phyloP scores from a whole-genome alignment of 2,329 filamentous ascomycete genomes.

The Phialocephala sp. region DNA sequence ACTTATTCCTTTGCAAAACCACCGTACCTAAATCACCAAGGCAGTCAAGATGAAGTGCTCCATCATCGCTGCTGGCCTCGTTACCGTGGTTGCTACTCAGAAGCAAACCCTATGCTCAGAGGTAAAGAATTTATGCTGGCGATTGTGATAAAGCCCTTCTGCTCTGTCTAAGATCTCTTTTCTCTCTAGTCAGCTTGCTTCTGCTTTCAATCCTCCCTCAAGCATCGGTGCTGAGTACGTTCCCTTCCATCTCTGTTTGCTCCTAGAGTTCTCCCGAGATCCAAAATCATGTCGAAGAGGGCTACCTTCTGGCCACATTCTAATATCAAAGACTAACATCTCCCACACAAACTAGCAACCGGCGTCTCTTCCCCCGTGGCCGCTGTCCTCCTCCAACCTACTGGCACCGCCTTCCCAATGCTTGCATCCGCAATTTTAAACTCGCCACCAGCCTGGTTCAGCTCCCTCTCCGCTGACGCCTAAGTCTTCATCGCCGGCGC shows the following conservation, averaged over 20 bases:
- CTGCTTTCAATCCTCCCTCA: background rate
- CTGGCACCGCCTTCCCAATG: background rate
- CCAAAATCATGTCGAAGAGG: background rate
- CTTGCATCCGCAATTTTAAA: conserved; percentile 8
- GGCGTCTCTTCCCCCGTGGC: conserved; percentile 21
- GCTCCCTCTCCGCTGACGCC: conserved; percentile 20
- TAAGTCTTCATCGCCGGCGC: conserved; percentile 14
- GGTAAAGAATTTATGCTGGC: background rate
- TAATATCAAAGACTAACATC: conserved; percentile 4
- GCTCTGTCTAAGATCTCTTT: conserved; percentile 20
- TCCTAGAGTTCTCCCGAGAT: background rate
- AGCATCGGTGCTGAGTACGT: conserved; percentile 18
- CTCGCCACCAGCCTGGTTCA: conserved; percentile 19
- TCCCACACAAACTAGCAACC: conserved; percentile 5
- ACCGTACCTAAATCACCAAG: background rate
- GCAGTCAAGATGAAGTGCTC: conserved; percentile 21
- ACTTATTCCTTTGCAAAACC: background rate
- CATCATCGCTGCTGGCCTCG: conserved; percentile 20
- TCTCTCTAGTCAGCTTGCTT: conserved; percentile 10
- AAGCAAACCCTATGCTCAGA: background rate
- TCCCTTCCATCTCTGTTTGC: background rate
- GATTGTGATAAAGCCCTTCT: conserved; percentile 13
- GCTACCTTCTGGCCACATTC: too few relatives aligned
- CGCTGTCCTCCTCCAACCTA: conserved; percentile 17
- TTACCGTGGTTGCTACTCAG: conserved; percentile 16